phyloP scores from a whole-genome alignment of 768 basidiomycete species.

The Rubroboletus satanas region DNA sequence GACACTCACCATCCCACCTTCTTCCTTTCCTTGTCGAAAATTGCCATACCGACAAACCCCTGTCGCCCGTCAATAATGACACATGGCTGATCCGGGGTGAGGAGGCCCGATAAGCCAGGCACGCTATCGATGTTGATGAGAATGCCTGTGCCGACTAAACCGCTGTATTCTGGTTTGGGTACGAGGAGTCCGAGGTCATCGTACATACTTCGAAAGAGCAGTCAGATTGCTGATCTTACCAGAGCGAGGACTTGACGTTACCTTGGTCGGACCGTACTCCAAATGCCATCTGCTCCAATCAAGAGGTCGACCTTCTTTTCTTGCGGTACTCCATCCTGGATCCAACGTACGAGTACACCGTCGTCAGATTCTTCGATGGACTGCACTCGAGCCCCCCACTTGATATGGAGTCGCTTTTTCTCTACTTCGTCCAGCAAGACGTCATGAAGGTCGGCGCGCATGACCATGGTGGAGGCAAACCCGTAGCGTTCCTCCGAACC shows the following conservation, averaged over 20 bases:
- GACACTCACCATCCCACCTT: constrained; percentile 24
- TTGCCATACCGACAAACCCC: constrained; percentile 27
- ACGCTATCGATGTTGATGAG: constrained; percentile 17
- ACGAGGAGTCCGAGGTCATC: constrained; percentile 13
- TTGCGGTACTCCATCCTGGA: constrained; percentile 14
- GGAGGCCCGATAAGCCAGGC: constrained; percentile 18
- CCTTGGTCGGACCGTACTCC: constrained; percentile 28
- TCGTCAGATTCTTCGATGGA: constrained; percentile 23
- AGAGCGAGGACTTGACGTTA: not conserved
- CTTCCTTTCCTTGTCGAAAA: constrained; percentile 25
- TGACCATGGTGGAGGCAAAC: constrained; percentile 24
- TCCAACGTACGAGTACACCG: constrained; percentile 27
- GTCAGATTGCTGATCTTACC: not conserved
- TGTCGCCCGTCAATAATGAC: constrained; percentile 28
- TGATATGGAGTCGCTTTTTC: constrained; percentile 13
- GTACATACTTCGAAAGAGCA: constrained; percentile 19
- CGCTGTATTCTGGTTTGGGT: constrained; percentile 29
- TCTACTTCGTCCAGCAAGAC: constrained; percentile 30
- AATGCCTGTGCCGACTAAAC: constrained; percentile 23
- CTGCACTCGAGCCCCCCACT: constrained; percentile 23
- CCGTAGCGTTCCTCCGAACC: constrained; percentile 28
- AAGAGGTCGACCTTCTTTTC: constrained; percentile 30
- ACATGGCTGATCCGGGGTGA: constrained; percentile 23
- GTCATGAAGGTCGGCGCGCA: constrained; percentile 31
- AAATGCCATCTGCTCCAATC: constrained; percentile 31